Evolutionary conservation across 768 basidiomycete species (phyloP).

Genomic region (Trametes elegans): DNA sequence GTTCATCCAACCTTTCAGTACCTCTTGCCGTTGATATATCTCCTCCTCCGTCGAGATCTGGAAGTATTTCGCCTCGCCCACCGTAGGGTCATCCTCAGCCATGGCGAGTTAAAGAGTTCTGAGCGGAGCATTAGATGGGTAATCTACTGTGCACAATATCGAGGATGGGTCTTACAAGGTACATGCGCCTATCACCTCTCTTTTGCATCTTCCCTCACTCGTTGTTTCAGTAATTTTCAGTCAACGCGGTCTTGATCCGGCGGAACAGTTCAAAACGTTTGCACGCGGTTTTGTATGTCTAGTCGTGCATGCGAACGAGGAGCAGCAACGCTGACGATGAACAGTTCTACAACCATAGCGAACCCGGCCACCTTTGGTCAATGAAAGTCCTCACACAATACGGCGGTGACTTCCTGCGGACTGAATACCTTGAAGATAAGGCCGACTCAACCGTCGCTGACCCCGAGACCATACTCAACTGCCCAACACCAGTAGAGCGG

Average conservation of each 20-base stretch:
- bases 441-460: neutral
- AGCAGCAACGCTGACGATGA: neutral
- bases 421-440: neutral
- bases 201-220: neutral
- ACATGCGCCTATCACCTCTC: neutral
- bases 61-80: slow-evolving; percentile 30
- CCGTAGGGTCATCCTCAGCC: slow-evolving; percentile 24
- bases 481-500: neutral
- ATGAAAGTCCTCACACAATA: neutral
- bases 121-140: slow-evolving; percentile 18
- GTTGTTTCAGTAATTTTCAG: neutral
- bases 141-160: neutral
- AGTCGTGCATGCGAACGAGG: neutral
- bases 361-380: neutral
- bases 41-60: slow-evolving; percentile 34
- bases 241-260: neutral
- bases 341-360: neutral
- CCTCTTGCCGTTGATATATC: slow-evolving; percentile 34
- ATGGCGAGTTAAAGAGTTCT: slow-evolving; percentile 27
- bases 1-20: slow-evolving; percentile 1
- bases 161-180: neutral
- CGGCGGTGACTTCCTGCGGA: neutral
- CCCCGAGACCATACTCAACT: neutral
- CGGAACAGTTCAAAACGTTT: neutral
- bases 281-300: neutral